Base-by-base conservation (phyloP, 2,329 filamentous ascomycete species). In the Pseudofabraea citricarpa region DNA sequence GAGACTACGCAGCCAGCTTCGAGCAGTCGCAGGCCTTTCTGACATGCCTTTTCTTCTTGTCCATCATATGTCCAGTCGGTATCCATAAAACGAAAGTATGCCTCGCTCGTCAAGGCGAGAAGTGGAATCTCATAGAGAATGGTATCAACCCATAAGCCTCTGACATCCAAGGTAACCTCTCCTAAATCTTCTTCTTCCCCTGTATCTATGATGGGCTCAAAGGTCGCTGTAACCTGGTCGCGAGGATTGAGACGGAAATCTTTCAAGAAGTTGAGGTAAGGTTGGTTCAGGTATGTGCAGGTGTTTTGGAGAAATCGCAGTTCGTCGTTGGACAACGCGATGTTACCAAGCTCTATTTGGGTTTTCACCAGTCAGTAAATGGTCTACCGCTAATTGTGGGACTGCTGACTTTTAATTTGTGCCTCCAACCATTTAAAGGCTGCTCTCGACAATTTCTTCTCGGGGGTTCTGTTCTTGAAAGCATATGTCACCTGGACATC, bases 61-160 rank as follows among this genome's bases (percentile, higher is more conserved):
- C 84, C 85, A 5, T 86, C 78, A 57, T 97, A 86, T 56, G 78
- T 83, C 93, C 93, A 98, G 62, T 96, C 90, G 41, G 69, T 87
- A 61, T 98, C 90, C 71, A 90, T 88, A 67, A 95, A 97, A 60
- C 87, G 90, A 75, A 98, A 98, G 69, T 96, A 98, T 39, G 93
- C 89, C 65, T 98, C 91, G 37, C 90, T 96, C 1, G 91, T 88
- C 51, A 98, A 67, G 3, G 94, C 90, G 16, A 98, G 75, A 18
- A 98, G 75, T 0, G 93, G 93, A 45, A 98, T 96, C 68, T 98
- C 93, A 68, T 98, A 98, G 19, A 98, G 78, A 45, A 98, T 98
- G 0, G 93, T 97, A 54, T 96, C 90, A 7, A 89, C 78, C 93
- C 93, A 98, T 43, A 82, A 72, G 8, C 93, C 93, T 55, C 82